Evolutionary conservation across 257 asterid species (phyloP), one percentile per base, ranked within the genome.

Genomic region (Solanum chiquidenum): DNA sequence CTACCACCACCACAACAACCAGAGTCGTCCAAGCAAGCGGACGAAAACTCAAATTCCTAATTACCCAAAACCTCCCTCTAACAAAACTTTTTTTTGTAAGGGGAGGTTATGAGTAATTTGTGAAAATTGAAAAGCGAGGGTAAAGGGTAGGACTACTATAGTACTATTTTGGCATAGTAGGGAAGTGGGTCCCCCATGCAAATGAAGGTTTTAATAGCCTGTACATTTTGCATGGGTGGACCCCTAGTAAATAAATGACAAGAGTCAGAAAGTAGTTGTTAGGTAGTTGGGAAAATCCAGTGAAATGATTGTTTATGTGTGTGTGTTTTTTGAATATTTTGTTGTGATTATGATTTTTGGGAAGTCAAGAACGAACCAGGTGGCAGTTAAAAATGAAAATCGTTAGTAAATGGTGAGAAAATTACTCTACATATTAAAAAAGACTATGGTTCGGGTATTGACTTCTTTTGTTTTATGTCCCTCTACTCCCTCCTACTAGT

Each of bases 341-440:
- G 88, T 35, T 71, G 86, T 44, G 58, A 44, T 68, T 31, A 79
- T 29, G 44, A 29, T 29, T 49, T 29, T 49, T 82, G 66, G 89
- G 96, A 90, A 95, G 99, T 96, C 99, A 96, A 96, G 99, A 96
- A 94, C 98, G 99, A 95, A 96, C 99, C 98, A 92, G 88, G 90
- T 87, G 83, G 82, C 98, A 92, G 88, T 87, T 87, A 77, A 88
- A 88, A 91, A 89, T 87, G 77, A 88, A 55, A 88, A 91, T 91
- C 98, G 95, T 94, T 92, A 93, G 90, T 90, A 85, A 27, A 77
- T 90, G 94, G 86, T 89, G 77, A 89, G 91, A 91, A 87, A 72
- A 68, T 72, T 33, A 72, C 3, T 35, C 72, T 91, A 60, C 69
- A 4, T 89, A 75, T 88, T 7, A 25, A 91, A 85, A 69, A 91